These are phyloP conservation scores for Ceriops zippeliana DNA, from an alignment of 345 rosid genomes.

Conservation along the genomic window DNA sequence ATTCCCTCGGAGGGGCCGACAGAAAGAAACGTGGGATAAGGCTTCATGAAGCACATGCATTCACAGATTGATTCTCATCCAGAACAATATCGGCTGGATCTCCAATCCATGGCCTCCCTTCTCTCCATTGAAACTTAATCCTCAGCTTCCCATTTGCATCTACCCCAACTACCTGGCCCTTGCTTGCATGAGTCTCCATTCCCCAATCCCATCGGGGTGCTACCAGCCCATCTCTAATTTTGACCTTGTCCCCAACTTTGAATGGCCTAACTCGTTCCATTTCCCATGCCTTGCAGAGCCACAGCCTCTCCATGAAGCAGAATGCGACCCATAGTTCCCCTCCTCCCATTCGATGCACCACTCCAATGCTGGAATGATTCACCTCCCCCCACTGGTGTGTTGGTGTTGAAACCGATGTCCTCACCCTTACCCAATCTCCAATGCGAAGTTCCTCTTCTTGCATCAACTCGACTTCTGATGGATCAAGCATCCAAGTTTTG, in stretches of 20 bases:
- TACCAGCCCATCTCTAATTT: conserved; percentile 66
- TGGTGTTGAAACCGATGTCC: conserved; percentile 60
- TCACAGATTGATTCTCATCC: conserved; percentile 34
- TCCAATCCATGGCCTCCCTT: conserved; percentile 94
- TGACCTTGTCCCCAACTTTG: conserved; percentile 67
- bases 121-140: conserved; percentile 91
- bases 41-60: neutral
- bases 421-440: conserved; percentile 90
- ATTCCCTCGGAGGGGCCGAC: neutral
- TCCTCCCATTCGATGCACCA: conserved; percentile 77
- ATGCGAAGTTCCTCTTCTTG: conserved; percentile 75
- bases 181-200: conserved; percentile 96
- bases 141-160: conserved; percentile 93
- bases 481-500: conserved; percentile 96
- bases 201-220: conserved; percentile 99
- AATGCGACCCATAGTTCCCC: conserved; percentile 78
- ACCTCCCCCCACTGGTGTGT: conserved; percentile 97
- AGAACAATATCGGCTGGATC: conserved; percentile 92
- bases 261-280: conserved; percentile 76
- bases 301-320: conserved; percentile 85
- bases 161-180: conserved; percentile 84
- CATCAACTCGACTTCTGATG: conserved; percentile 77
- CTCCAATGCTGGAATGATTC: conserved; percentile 82
- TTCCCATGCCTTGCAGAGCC: conserved; percentile 90
- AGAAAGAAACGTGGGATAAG: neutral